phyloP scores from a whole-genome alignment of 768 basidiomycete genomes.

The Melanogaster broomeanus region DNA sequence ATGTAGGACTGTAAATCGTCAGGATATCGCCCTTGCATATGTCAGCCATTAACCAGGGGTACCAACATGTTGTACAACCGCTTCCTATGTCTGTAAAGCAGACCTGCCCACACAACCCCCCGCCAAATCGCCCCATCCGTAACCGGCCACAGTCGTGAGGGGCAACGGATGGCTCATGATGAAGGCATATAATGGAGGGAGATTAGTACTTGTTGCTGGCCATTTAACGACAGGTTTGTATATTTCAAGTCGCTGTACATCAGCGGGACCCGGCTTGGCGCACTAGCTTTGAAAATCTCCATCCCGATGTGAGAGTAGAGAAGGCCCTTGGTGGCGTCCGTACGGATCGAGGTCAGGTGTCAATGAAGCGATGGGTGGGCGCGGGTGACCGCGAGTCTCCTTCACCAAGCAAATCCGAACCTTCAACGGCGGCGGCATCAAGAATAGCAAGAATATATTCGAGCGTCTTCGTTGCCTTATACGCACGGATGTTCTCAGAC shows the following conservation, averaged over 20 bases:
- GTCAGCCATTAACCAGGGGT: conserved; percentile 5
- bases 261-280: conserved; percentile 83
- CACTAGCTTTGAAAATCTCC: conserved; percentile 91
- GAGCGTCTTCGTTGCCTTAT: conserved; percentile 83
- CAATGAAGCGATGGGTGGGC: conserved; percentile 94
- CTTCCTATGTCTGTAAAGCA: conserved; percentile 58
- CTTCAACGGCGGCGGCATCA: conserved; percentile 88
- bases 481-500: conserved; percentile 90
- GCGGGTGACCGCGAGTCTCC: conserved; percentile 90
- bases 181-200: conserved; percentile 63
- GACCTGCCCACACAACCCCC: conserved; percentile 36
- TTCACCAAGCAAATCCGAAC: conserved; percentile 97
- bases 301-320: conserved; percentile 82
- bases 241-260: conserved; percentile 79
- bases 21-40: neutral
- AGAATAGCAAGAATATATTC: conserved; percentile 82
- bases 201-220: conserved; percentile 83
- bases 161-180: conserved; percentile 66
- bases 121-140: conserved; percentile 27
- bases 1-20: conserved; percentile 63
- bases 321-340: conserved; percentile 85
- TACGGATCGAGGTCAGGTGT: conserved; percentile 92
- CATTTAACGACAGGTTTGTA: conserved; percentile 76
- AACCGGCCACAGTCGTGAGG: conserved; percentile 53
- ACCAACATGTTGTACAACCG: conserved; percentile 82